Conservation (phyloP, 2,329 filamentous ascomycete genomes). For the Penicillium sp. region DNA sequence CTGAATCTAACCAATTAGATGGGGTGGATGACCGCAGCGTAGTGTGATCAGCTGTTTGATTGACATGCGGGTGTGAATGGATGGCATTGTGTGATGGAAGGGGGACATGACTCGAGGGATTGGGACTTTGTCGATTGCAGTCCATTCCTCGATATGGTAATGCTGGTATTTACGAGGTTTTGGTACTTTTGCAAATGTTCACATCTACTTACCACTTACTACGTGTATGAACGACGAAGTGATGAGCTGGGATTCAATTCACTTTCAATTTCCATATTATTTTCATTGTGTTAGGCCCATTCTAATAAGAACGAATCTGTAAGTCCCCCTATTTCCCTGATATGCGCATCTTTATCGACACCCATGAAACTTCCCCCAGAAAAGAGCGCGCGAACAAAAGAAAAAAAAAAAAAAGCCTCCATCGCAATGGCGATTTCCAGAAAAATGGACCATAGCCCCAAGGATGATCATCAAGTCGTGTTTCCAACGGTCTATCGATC, state of each 20-base stretch:
- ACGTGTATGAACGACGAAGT: neutral
- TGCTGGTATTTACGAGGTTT: too few species aligned
- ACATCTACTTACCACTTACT: neutral
- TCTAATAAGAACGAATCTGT: neutral
- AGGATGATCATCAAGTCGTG: neutral
- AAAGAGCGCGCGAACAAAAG: neutral
- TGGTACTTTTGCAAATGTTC: neutral
- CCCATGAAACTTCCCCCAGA: neutral
- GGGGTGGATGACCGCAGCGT: neutral
- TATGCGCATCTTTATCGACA: neutral
- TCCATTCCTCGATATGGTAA: too few species aligned
- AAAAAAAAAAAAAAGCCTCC: neutral
- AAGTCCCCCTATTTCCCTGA: neutral
- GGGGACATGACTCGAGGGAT: neutral
- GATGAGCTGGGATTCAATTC: too few species aligned
- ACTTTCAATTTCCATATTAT: neutral
- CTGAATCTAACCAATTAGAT: neutral
- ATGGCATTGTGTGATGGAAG: neutral
- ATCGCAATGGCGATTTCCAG: neutral
- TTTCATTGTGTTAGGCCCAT: neutral
- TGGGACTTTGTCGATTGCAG: neutral
- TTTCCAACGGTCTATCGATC: neutral
- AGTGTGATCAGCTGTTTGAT: neutral
- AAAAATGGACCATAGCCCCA: neutral
- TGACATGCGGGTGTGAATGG: neutral